phyloP scores from a whole-genome alignment of 2,329 filamentous ascomycete species.

The Tolypocladium endophyticum region DNA sequence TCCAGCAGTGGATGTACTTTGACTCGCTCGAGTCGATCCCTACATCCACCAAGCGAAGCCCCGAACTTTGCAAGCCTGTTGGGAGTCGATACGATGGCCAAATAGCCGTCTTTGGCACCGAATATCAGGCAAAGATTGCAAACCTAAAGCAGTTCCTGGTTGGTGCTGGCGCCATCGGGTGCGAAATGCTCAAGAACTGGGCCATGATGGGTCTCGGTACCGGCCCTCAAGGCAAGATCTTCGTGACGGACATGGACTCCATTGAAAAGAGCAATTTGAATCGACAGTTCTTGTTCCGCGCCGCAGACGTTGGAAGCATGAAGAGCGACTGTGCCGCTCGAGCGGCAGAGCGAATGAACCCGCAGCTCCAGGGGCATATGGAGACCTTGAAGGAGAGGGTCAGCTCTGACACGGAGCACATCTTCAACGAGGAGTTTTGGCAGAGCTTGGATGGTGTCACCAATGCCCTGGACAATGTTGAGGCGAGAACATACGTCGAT shows the following conservation, averaged over 20 bases:
- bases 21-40: conserved; percentile 96
- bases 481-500: conserved; percentile 93
- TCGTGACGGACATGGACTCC: conserved; percentile 93
- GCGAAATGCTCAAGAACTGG: conserved; percentile 99
- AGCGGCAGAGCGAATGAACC: conserved; percentile 93
- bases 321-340: conserved; percentile 92
- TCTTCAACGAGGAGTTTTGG: conserved; percentile 96
- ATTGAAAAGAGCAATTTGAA: conserved; percentile 99
- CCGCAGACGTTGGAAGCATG: conserved; percentile 86
- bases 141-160: conserved; percentile 91
- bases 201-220: conserved; percentile 94
- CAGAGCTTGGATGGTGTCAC: conserved; percentile 78
- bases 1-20: conserved; percentile 93
- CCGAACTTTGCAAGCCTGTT: conserved; percentile 78
- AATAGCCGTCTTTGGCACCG: conserved; percentile 87
- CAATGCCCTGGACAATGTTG: conserved; percentile 94
- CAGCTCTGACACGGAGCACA: conserved; percentile 79
- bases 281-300: conserved; percentile 89
- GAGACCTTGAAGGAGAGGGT: conserved; percentile 80
- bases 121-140: conserved; percentile 87
- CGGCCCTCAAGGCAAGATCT: conserved; percentile 80
- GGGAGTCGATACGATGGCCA: conserved; percentile 91
- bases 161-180: conserved; percentile 92
- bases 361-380: conserved; percentile 80
- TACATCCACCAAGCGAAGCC: conserved; percentile 59